Percentiles rank a stretch among this genome's conserved stretches.
Conservation (phyloP, 306 rosid species). For the Senna siamea region DNA sequence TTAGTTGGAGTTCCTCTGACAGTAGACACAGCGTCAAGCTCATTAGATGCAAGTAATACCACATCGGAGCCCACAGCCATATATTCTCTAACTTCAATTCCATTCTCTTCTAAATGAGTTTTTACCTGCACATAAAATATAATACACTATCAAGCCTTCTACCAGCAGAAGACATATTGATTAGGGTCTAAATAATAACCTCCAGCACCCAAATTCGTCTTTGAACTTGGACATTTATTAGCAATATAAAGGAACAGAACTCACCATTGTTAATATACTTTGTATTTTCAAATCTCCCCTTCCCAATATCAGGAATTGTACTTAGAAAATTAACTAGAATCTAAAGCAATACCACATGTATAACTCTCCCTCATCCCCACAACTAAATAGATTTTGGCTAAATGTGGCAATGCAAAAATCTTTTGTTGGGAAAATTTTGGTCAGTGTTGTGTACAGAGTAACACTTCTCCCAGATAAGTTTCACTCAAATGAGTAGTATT, state of each 20-base stretch:
- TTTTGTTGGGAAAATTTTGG: background rate
- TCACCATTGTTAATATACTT: slow-evolving; percentile 14
- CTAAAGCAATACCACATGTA: background rate
- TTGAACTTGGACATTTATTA: slow-evolving; percentile 1
- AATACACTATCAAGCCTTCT: slow-evolving; percentile 9
- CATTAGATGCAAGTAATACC: slow-evolving; percentile 62
- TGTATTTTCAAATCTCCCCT: slow-evolving; percentile 18
- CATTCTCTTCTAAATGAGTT: slow-evolving; percentile 64
- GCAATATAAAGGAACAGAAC: background rate
- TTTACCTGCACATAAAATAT: slow-evolving; percentile 61
- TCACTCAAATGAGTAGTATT: slow-evolving; percentile 4
- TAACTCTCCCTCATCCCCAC: slow-evolving; percentile 13
- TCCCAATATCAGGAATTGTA: slow-evolving; percentile 18
- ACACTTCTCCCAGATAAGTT: background rate
- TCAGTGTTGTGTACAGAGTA: background rate
- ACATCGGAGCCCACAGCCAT: slow-evolving; percentile 68
- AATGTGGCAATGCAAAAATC: slow-evolving; percentile 21
- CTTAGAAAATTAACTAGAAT: background rate
- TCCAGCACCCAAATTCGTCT: background rate
- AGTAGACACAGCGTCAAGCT: slow-evolving; percentile 52
- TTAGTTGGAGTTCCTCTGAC: slow-evolving; percentile 43
- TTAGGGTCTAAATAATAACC: background rate
- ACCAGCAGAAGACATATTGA: background rate
- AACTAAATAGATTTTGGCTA: slow-evolving; percentile 29
- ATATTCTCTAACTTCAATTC: slow-evolving; percentile 84